Base-by-base conservation (phyloP, 306 rosid species). In the Abrus precatorius region DNA sequence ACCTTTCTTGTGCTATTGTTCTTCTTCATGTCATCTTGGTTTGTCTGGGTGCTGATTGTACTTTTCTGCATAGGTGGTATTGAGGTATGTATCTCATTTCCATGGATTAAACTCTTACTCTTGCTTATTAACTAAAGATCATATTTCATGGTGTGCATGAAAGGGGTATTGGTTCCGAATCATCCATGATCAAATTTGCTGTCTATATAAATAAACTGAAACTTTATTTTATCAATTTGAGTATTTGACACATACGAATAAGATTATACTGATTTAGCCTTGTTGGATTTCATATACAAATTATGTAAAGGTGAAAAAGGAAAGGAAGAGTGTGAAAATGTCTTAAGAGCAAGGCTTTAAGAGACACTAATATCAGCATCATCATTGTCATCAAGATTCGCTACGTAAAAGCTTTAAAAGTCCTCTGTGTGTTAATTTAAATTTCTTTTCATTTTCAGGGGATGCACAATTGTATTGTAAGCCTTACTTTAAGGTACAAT, bases 11-110 rank as follows among this genome's bases (percentile, higher is more conserved):
- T 95, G 84, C 87, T 95, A 41, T 80, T 93, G 68, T 95, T 84
- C 85, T 95, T 93, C 87, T 93, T 93, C 86, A 95, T 93, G 99
- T 95, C 99, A 8, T 74, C 94, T 57, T 95, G 98, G 99, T 95
- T 95, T 88, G 70, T 95, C 74, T 95, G 98, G 99, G 88, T 93
- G 87, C 92, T 95, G 89, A 89, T 95, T 69, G 85, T 92, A 75
- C 92, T 95, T 86, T 95, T 95, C 93, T 93, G 98, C 93, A 87
- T 93, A 5, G 98, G 97, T 56, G 97, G 99, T 63, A 71, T 90
- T 77, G 90, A 95, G 98, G 99, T 95, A 93, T 14, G 33, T 28
- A 34, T 50, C 63, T 73, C 74, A 71, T 72, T 83, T 79, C 38
- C 7, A 10, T 80, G 76, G 45, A 28, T 77, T 64, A 67, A 50